Base-by-base conservation (phyloP, 345 rosid genomes). In the Euphorbia pulcherrima region DNA sequence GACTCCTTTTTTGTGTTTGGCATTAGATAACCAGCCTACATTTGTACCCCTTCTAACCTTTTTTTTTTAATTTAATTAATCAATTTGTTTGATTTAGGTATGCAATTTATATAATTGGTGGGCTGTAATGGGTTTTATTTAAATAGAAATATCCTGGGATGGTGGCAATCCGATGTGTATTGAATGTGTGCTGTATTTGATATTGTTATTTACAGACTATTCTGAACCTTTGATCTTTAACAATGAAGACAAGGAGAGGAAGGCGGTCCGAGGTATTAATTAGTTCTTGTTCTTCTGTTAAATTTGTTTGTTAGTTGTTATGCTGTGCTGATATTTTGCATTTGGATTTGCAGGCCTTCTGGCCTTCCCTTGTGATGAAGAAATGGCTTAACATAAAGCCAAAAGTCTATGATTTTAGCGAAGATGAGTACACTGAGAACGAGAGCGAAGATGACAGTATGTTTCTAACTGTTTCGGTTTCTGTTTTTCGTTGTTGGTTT, bases 301-400 rank as follows among this genome's bases (percentile, higher is more conserved):
- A n/a, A 21, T 66, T 17, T 14, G 11, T 30, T 35, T 39, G 23
- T 18, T 58, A 8, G 24, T 33, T 47, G 37, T 0, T 64, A 68
- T 51, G 27, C 48, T 59, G 30, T 62, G 69, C 50, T 71, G 59
- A 72, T 63, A 20, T 28, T 57, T 58, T 62, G 50, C 58, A 40
- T 66, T 67, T 65, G 14, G 1, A 69, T 33, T 11, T 75, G 76
- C 82, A 95, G 96, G 84, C 80, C 26, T 95, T 91, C 73, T 90
- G 97, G 97, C 97, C 97, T 54, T 94, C 98, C 48, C 74, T 87
- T 80, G 89, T 95, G 68, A 86, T 95, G 97, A 95, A 92, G 84
- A 95, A 92, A 76, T 95, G 99, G 99, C 47, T 95, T 24, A 95
- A 95, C 72, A 90, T 90, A 73, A 85, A 85, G 79, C 99, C 97